phyloP scores from a whole-genome alignment of 257 asterid genomes.

The Nicotiana obtusifolia region DNA sequence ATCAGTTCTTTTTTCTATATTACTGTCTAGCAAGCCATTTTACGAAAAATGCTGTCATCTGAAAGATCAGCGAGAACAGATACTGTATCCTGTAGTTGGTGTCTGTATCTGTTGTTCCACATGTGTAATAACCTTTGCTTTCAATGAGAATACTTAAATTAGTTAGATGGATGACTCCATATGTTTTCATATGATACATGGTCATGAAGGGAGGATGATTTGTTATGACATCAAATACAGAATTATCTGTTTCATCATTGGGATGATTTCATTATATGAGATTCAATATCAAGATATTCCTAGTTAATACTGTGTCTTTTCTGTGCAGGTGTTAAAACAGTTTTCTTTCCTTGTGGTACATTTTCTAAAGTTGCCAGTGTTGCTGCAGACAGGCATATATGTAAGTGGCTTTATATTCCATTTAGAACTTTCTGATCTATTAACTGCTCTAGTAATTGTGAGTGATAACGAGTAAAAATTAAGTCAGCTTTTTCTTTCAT shows the following conservation, averaged over 20 bases:
- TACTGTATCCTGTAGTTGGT: not conserved
- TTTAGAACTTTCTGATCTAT: constrained; percentile 1
- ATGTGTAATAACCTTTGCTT: not conserved
- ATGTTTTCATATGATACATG: not conserved
- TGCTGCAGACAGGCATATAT: constrained; percentile 54
- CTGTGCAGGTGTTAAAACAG: constrained; percentile 71
- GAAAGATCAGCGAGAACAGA: not conserved
- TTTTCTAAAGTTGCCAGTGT: constrained; percentile 72
- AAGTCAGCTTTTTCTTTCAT: not conserved
- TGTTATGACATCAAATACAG: not conserved
- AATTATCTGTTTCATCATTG: not conserved
- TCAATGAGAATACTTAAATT: not conserved
- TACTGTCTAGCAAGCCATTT: not conserved
- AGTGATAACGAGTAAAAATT: not conserved
- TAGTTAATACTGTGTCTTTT: not conserved
- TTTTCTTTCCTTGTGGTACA: constrained; percentile 74
- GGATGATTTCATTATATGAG: not conserved
- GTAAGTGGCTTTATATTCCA: constrained; percentile 44
- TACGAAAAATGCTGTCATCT: not conserved
- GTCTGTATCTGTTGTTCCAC: not conserved
- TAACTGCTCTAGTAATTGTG: not conserved
- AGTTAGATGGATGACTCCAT: not conserved
- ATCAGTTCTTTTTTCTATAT: not conserved
- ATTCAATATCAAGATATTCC: not conserved
- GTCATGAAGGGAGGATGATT: not conserved